Evolutionary conservation across 257 asterid genomes (phyloP), one percentile per base, ranked within the genome.

Genomic region (Craterostigma plantagineum): DNA sequence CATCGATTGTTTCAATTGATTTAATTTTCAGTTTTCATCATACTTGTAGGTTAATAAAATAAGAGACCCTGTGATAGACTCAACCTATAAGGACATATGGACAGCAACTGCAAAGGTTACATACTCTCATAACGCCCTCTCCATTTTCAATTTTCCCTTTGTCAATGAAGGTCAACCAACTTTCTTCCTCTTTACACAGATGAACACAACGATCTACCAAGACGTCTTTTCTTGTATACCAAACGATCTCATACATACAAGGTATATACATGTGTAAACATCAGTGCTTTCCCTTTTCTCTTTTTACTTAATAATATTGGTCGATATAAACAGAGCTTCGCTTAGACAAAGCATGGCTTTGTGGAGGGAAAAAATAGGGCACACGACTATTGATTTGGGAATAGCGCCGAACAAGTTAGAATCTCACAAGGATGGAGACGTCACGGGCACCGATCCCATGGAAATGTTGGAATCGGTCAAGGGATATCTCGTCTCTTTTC

Each of bases 401-500:
- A 82, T 82, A 63, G 90, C 98, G 48, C 92, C 86, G 9, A 30
- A 51, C 35, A 58, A 69, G 58, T 57, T 86, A 16, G 94, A 86
- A 50, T 48, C 67, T 9, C 70, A 67, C 68, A 63, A 76, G 63
- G 77, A 76, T 35, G 93, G 92, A 55, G 84, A 70, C 53, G 42
- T 73, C 1, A 63, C 65, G 37, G 61, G 58, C 64, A 57, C 79
- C 11, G 90, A 87, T 56, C 93, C 98, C 33, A 62, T 87, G 90
- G 95, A 79, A 53, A 82, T 85, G 55, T 60, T 87, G 48, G 46
- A 55, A 63, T 59, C 78, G 7, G 72, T 79, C 33, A 79, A 66
- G 61, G 98, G 98, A n/a, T 82, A 82, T 71, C 93, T 87, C 15
- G 98, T 87, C 63, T 79, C 95, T 35, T 87, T 73, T 57, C 95